These are phyloP conservation scores for Phialemonium atrogriseum DNA, from an alignment of 2,329 filamentous ascomycete genomes.

Conservation along the genomic window DNA sequence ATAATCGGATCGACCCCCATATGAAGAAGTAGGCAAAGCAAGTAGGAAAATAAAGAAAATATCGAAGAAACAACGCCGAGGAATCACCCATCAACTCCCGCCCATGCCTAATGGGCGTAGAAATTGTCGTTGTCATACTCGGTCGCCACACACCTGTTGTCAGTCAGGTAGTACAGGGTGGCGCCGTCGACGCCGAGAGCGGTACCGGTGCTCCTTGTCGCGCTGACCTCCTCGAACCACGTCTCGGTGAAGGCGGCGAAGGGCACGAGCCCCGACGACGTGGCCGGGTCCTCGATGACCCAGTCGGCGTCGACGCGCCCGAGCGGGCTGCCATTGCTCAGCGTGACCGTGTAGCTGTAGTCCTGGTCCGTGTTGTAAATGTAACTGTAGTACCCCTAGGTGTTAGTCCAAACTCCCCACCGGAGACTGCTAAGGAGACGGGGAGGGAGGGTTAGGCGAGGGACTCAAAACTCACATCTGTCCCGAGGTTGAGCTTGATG, in stretches of 20 bases:
- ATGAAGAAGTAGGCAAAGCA: too few species aligned
- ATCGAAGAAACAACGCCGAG: too few species aligned
- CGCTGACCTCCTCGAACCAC: constrained; percentile 16
- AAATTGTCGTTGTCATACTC: constrained; percentile 11
- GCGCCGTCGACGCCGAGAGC: constrained; percentile 11
- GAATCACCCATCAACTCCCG: too few species aligned
- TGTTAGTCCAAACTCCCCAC: too few species aligned
- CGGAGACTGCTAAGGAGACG: too few species aligned
- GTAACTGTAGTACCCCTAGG: too few species aligned
- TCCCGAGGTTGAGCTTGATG: constrained; percentile 11
- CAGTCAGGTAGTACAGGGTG: constrained; percentile 13
- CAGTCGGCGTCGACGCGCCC: constrained; percentile 16
- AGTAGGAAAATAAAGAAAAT: too few species aligned
- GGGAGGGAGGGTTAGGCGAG: background rate
- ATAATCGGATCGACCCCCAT: too few species aligned
- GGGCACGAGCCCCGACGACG: constrained; percentile 9
- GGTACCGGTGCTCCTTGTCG: constrained; percentile 2
- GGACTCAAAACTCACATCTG: constrained; percentile 8
- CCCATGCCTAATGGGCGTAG: too few species aligned
- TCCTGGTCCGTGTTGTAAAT: constrained; percentile 12
- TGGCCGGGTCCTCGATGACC: constrained; percentile 16
- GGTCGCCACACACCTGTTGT: constrained; percentile 7
- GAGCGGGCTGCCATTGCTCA: constrained; percentile 10
- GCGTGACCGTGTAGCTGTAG: constrained; percentile 7
- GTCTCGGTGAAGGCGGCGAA: constrained; percentile 14